Conservation (phyloP, 2,329 filamentous ascomycete genomes). For the Calonectria hongkongensis region DNA sequence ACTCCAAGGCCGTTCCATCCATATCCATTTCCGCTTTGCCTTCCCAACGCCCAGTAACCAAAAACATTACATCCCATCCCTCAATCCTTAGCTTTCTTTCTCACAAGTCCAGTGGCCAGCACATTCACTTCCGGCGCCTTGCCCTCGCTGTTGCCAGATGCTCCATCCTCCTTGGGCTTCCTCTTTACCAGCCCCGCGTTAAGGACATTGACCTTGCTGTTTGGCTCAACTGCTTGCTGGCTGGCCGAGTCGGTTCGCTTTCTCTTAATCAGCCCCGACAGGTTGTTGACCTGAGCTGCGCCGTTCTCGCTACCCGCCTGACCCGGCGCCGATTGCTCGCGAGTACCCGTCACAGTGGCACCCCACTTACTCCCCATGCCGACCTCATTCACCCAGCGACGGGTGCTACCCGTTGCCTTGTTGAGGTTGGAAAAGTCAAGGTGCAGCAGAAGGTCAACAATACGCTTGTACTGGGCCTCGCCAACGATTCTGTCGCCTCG, state of each 20-base stretch:
- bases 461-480: constrained; percentile 79
- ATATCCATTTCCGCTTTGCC: background rate
- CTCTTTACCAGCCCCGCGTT: constrained; percentile 69
- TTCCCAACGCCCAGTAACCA: constrained; percentile 40
- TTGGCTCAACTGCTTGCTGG: constrained; percentile 43
- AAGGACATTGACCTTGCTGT: constrained; percentile 67
- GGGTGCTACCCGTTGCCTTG: constrained; percentile 78
- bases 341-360: constrained; percentile 67
- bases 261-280: constrained; percentile 69
- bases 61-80: constrained; percentile 27
- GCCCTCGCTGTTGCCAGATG: constrained; percentile 33
- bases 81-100: constrained; percentile 73
- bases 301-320: constrained; percentile 40
- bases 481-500: constrained; percentile 79
- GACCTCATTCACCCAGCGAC: constrained; percentile 82
- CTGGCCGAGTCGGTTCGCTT: constrained; percentile 62
- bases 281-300: constrained; percentile 63
- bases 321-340: constrained; percentile 50
- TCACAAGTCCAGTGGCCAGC: constrained; percentile 68
- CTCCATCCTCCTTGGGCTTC: constrained; percentile 68
- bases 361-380: constrained; percentile 73
- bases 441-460: constrained; percentile 81
- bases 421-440: constrained; percentile 82
- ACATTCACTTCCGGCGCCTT: constrained; percentile 64
- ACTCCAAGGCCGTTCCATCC: constrained; percentile 43